phyloP scores from a whole-genome alignment of 345 rosid species.

The Trapa bicornis region DNA sequence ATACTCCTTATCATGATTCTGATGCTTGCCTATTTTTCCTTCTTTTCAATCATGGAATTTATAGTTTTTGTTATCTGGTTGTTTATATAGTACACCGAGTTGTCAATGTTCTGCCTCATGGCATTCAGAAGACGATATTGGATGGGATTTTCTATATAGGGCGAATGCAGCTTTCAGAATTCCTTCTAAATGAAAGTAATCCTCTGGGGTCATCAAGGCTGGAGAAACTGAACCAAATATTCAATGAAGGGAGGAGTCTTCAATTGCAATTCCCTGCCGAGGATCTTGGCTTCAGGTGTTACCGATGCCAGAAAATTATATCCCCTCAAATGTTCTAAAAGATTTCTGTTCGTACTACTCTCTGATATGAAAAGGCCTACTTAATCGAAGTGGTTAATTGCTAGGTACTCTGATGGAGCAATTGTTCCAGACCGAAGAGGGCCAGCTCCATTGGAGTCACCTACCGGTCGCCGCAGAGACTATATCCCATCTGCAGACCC shows the following conservation, averaged over 20 bases:
- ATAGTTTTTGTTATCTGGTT: slow-evolving; percentile 2
- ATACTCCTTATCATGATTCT: neutral
- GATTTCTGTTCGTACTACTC: neutral
- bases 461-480: slow-evolving; percentile 69
- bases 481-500: slow-evolving; percentile 72
- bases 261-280: slow-evolving; percentile 97
- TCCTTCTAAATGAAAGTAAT: slow-evolving; percentile 57
- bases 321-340: too few species aligned
- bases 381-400: neutral
- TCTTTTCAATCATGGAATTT: neutral
- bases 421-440: slow-evolving; percentile 40
- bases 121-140: slow-evolving; percentile 55
- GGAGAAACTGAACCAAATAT: slow-evolving; percentile 46
- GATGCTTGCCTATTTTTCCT: neutral
- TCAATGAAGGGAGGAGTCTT: slow-evolving; percentile 88
- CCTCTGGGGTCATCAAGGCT: slow-evolving; percentile 76
- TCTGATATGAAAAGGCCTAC: neutral
- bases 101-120: slow-evolving; percentile 55
- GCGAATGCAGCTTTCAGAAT: slow-evolving; percentile 76
- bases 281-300: slow-evolving; percentile 96
- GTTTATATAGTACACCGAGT: slow-evolving; percentile 49
- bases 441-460: slow-evolving; percentile 19
- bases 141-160: slow-evolving; percentile 71
- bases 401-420: slow-evolving; percentile 77
- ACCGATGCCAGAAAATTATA: neutral